A percentile compares a stretch with the other conserved stretches of the same genome.
Conservation (phyloP, 176 grass and related monocot genomes). For the Poa pratensis region DNA sequence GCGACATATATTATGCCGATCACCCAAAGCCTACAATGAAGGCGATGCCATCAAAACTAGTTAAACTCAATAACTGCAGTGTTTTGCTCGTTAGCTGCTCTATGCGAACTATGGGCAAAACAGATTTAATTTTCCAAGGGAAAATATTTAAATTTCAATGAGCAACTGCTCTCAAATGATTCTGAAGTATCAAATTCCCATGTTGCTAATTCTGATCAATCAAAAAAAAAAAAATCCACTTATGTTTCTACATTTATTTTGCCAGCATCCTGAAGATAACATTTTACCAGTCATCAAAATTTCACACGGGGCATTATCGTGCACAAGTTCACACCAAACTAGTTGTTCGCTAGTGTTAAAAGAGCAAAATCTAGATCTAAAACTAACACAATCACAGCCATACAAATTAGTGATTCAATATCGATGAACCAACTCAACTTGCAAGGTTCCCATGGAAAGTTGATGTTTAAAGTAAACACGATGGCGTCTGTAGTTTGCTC, state of each 20-base stretch:
- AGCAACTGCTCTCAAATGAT: slow-evolving; percentile 1
- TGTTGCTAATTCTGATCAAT: neutral
- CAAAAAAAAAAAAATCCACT: neutral
- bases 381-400: neutral
- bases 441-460: neutral
- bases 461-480: neutral
- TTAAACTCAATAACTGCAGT: slow-evolving; percentile 19
- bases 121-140: neutral
- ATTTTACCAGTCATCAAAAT: slow-evolving; percentile 1
- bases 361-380: slow-evolving; percentile 8
- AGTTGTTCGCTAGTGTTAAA: slow-evolving; percentile 17
- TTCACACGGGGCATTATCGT: neutral
- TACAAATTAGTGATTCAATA: neutral
- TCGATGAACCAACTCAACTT: neutral
- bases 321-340: slow-evolving; percentile 20
- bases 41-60: slow-evolving; percentile 11
- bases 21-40: slow-evolving; percentile 55
- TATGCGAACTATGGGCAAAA: neutral
- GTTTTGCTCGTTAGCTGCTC: neutral
- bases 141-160: neutral
- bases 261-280: neutral
- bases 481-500: neutral
- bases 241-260: neutral
- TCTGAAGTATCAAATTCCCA: neutral
- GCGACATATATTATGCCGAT: slow-evolving; percentile 77